Percentiles rank a stretch among this genome's conserved stretches.
These are phyloP conservation scores for Neophaeococcomyces mojaviensis DNA, from an alignment of 2,329 filamentous ascomycete genomes.

Conservation along the genomic window DNA sequence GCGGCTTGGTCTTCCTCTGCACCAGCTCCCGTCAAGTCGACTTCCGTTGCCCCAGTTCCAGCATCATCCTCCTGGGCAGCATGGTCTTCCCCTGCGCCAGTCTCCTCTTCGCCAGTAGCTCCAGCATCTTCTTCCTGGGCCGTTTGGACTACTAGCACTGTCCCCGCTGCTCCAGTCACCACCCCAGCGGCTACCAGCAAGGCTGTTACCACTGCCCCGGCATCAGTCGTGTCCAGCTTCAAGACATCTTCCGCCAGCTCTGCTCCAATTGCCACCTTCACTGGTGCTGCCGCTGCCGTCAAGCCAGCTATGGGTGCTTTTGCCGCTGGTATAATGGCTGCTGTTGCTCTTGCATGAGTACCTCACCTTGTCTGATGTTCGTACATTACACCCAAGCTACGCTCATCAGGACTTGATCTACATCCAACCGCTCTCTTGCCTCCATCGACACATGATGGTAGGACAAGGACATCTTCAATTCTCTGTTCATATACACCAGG, in stretches of 20 bases:
- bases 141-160: not conserved
- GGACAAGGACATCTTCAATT: constrained; percentile 6
- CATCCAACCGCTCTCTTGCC: not conserved
- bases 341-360: constrained; percentile 1
- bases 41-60: not conserved
- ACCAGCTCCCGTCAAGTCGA: too few species aligned
- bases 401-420: not conserved
- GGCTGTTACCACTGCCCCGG: not conserved
- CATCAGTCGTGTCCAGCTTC: not conserved
- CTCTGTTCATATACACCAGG: not conserved
- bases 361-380: too few species aligned
- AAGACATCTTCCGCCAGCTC: not conserved
- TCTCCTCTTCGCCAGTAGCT: too few species aligned
- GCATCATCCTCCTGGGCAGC: too few species aligned
- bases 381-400: too few species aligned
- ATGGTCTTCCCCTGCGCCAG: too few species aligned
- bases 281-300: constrained; percentile 1
- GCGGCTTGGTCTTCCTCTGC: too few species aligned
- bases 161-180: not conserved
- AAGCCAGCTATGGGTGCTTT: constrained; percentile 7
- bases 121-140: too few species aligned
- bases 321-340: constrained; percentile 4
- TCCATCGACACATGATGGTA: too few species aligned
- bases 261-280: not conserved
- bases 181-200: not conserved